These are phyloP conservation scores for Aspergillus pseudoviridinutans DNA, from an alignment of 2,329 filamentous ascomycete species.

Conservation along the genomic window DNA sequence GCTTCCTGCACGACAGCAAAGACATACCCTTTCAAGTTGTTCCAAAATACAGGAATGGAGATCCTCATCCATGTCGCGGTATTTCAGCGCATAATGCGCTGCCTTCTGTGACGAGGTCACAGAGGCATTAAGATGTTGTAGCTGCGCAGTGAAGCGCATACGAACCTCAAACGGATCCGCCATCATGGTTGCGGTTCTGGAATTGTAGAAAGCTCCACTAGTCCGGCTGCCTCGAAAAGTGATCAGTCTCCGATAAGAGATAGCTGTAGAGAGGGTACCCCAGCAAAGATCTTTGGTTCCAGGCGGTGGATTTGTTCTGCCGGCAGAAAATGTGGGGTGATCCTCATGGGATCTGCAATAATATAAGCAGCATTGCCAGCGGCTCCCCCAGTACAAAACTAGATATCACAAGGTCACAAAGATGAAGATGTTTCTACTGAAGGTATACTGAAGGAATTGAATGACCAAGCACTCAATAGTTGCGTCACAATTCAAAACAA, in stretches of 20 bases:
- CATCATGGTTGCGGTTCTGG: conserved; percentile 46
- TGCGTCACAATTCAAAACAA: background rate
- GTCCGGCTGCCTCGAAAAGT: background rate
- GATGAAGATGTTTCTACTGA: background rate
- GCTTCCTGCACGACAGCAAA: background rate
- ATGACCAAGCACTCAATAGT: background rate
- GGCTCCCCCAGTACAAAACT: background rate
- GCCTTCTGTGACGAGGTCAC: conserved; percentile 87
- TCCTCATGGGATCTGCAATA: conserved; percentile 8
- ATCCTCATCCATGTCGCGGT: conserved; percentile 93
- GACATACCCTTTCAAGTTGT: conserved; percentile 74
- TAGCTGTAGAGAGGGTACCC: background rate
- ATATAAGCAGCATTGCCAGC: background rate
- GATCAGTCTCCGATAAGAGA: background rate
- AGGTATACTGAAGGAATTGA: background rate
- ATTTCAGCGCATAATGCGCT: conserved; percentile 89
- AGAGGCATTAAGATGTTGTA: conserved; percentile 87
- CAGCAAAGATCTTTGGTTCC: background rate
- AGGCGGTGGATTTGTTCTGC: conserved; percentile 18
- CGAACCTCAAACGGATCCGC: conserved; percentile 95
- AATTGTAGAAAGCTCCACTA: background rate
- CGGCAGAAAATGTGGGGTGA: conserved; percentile 23
- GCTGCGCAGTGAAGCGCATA: conserved; percentile 88
- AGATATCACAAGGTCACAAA: background rate
- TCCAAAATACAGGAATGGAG: conserved; percentile 96